Percentiles rank a stretch among this genome's conserved stretches.
These are phyloP conservation scores for Linnemannia schmuckeri DNA, from an alignment of 192 early-diverging fungal genomes.

Conservation along the genomic window DNA sequence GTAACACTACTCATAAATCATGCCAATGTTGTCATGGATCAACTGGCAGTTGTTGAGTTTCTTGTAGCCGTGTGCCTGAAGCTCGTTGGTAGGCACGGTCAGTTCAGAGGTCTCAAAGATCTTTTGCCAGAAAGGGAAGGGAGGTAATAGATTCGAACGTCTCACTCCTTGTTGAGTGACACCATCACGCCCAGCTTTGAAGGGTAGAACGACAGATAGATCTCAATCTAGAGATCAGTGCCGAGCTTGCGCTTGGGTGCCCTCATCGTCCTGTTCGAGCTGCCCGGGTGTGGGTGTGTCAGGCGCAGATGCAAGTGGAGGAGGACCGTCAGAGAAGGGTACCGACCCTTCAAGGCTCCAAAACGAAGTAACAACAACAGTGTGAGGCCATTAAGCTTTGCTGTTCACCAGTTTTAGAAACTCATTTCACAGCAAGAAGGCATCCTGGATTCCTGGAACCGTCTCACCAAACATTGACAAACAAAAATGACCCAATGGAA, in stretches of 20 bases:
- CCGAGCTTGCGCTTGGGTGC: neutral
- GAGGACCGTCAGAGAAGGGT: neutral
- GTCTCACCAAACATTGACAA: too few relatives aligned
- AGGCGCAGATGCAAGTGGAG: neutral
- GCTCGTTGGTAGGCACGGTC: neutral
- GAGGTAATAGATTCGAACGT: neutral
- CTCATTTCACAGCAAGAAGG: too few relatives aligned
- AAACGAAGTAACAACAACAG: neutral
- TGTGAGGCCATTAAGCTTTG: too few relatives aligned
- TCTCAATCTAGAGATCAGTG: neutral
- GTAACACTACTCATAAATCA: conserved; percentile 7
- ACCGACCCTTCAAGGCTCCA: neutral
- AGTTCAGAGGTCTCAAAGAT: conserved; percentile 6
- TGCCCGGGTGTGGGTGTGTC: neutral
- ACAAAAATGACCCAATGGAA: too few relatives aligned
- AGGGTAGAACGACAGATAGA: neutral
- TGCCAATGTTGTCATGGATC: neutral
- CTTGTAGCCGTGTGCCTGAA: neutral
- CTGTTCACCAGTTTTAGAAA: too few relatives aligned
- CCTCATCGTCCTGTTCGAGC: neutral
- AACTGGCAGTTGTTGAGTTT: neutral
- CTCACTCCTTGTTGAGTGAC: neutral
- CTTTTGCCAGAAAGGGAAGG: neutral
- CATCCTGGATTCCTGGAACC: too few relatives aligned
- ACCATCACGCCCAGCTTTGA: neutral